A percentile compares a stretch with the other conserved stretches of the same genome.
These are phyloP conservation scores for Colletotrichum orbiculare DNA, from an alignment of 2,329 filamentous ascomycete species.

Conservation along the genomic window DNA sequence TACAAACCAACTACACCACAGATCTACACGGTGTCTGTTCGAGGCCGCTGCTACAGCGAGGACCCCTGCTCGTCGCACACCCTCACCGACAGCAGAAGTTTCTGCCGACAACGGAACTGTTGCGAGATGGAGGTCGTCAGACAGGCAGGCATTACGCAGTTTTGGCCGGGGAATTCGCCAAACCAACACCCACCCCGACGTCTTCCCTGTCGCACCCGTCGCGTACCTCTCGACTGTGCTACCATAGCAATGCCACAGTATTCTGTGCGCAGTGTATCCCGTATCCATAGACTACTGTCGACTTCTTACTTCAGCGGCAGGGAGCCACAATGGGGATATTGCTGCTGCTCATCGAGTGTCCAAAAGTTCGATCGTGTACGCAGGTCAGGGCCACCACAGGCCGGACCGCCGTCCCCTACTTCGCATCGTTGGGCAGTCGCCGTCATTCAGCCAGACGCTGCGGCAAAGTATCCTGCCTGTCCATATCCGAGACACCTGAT, in stretches of 20 bases:
- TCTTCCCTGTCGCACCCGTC: constrained; percentile 9
- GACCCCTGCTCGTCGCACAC: constrained; percentile 27
- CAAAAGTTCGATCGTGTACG: not conserved
- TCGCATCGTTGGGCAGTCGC: not conserved
- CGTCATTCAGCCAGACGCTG: too few relatives aligned
- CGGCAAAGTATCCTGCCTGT: not conserved
- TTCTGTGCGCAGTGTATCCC: too few relatives aligned
- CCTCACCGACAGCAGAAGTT: constrained; percentile 32
- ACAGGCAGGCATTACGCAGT: constrained; percentile 4
- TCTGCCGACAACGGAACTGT: constrained; percentile 32
- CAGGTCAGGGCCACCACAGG: constrained; percentile 2
- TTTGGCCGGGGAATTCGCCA: not conserved
- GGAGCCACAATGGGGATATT: constrained; percentile 8
- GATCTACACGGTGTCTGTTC: not conserved
- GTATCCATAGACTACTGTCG: not conserved
- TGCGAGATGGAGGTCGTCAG: not conserved
- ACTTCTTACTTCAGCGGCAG: constrained; percentile 2
- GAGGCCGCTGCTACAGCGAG: constrained; percentile 9
- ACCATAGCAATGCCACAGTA: too few relatives aligned
- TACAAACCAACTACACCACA: constrained; percentile 5
- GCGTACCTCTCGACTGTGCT: constrained; percentile 7
- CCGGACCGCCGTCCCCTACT: constrained; percentile 26
- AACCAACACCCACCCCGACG: not conserved
- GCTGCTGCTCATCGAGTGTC: not conserved
- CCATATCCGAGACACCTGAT: constrained; percentile 30